phyloP scores from a whole-genome alignment of 805 yeast genomes.

The Lachancea sp. region DNA sequence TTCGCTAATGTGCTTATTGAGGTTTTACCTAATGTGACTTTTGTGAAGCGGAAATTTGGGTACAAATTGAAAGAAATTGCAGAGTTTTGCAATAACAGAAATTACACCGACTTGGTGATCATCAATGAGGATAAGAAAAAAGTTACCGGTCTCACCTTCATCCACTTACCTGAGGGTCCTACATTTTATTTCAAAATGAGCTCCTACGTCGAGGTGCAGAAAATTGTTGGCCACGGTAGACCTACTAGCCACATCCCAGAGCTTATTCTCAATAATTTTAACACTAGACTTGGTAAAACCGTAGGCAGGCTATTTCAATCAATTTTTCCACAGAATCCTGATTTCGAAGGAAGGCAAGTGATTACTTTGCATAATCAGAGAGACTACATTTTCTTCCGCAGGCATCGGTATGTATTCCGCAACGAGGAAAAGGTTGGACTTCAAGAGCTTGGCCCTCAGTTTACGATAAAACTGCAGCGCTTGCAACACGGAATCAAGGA shows the following conservation, averaged over 20 bases:
- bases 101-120: slow-evolving; percentile 79
- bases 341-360: slow-evolving; percentile 91
- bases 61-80: slow-evolving; percentile 84
- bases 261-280: slow-evolving; percentile 82
- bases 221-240: slow-evolving; percentile 81
- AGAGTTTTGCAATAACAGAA: slow-evolving; percentile 70
- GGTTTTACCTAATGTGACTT: slow-evolving; percentile 76
- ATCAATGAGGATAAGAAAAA: slow-evolving; percentile 90
- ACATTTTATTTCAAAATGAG: slow-evolving; percentile 84
- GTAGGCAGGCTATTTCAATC: slow-evolving; percentile 90
- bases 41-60: slow-evolving; percentile 80
- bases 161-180: slow-evolving; percentile 93
- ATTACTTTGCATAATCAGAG: slow-evolving; percentile 94
- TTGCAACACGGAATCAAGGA: slow-evolving; percentile 87
- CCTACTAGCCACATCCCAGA: slow-evolving; percentile 92
- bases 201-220: slow-evolving; percentile 67
- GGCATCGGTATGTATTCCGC: slow-evolving; percentile 86
- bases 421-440: slow-evolving; percentile 90
- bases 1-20: slow-evolving; percentile 84
- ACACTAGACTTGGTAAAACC: slow-evolving; percentile 87
- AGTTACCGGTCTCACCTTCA: slow-evolving; percentile 86
- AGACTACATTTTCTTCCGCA: slow-evolving; percentile 89
- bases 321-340: slow-evolving; percentile 87
- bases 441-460: slow-evolving; percentile 96
- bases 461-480: slow-evolving; percentile 81